Evolutionary conservation across 768 basidiomycete genomes (phyloP).

Genomic region (Panaeolus papilionaceus): DNA sequence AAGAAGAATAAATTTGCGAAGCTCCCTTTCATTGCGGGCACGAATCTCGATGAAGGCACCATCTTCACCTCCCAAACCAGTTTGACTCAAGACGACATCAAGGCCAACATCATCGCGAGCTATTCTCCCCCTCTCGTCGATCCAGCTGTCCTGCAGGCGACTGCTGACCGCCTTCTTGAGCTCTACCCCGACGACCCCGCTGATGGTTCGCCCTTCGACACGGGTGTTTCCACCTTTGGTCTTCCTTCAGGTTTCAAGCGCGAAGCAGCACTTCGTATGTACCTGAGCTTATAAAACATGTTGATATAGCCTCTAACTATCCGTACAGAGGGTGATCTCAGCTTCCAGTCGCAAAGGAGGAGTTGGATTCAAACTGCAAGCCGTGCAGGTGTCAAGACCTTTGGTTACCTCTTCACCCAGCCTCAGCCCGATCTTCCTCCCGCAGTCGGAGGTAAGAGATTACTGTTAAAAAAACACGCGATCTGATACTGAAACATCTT

Average conservation of each 20-base stretch:
- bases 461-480: background rate
- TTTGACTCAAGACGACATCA: conserved; percentile 33
- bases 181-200: conserved; percentile 50
- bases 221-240: conserved; percentile 52
- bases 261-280: conserved; percentile 35
- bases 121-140: conserved; percentile 37
- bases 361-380: conserved; percentile 46
- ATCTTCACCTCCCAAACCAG: conserved; percentile 35
- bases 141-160: conserved; percentile 26
- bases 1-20: conserved; percentile 34
- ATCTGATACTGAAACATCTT: background rate
- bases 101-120: conserved; percentile 31
- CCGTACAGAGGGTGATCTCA: conserved; percentile 43
- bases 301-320: background rate
- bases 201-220: conserved; percentile 51
- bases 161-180: conserved; percentile 35
- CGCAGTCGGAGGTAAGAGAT: conserved; percentile 36
- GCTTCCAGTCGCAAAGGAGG: conserved; percentile 45
- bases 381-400: conserved; percentile 42
- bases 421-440: conserved; percentile 35
- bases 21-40: conserved; percentile 53
- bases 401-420: conserved; percentile 51
- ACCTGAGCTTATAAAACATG: background rate
- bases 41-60: conserved; percentile 55
- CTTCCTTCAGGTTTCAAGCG: conserved; percentile 40